Percentiles rank a stretch among this genome's conserved stretches.
Conservation (phyloP, 768 basidiomycete species). For the Podaxis rugospora region DNA sequence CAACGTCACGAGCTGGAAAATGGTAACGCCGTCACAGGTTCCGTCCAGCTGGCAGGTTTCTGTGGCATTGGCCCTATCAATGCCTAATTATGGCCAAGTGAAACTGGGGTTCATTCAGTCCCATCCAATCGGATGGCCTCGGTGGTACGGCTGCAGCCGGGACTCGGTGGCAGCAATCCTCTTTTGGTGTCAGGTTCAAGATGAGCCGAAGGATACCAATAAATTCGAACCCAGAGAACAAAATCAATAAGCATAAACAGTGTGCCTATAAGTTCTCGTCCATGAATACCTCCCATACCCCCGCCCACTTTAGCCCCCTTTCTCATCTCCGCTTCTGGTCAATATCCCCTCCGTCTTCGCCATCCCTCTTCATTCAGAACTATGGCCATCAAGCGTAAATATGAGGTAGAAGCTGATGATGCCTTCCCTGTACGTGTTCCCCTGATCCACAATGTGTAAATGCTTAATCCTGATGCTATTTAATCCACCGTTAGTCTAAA, state of each 20-base stretch:
- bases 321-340: constrained; percentile 16
- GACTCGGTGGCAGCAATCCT: constrained; percentile 14
- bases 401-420: constrained; percentile 55
- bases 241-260: constrained; percentile 22
- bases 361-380: constrained; percentile 4
- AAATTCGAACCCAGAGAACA: constrained; percentile 14
- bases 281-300: constrained; percentile 2
- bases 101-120: constrained; percentile 24
- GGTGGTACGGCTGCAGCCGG: constrained; percentile 16
- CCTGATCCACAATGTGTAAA: constrained; percentile 7
- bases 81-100: constrained; percentile 8
- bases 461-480: constrained; percentile 20
- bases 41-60: background rate
- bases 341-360: constrained; percentile 12
- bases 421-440: constrained; percentile 39
- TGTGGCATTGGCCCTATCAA: background rate
- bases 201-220: constrained; percentile 12
- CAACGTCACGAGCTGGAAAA: constrained; percentile 4
- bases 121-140: constrained; percentile 23
- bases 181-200: background rate
- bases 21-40: constrained; percentile 1
- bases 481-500: constrained; percentile 35
- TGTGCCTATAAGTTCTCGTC: constrained; percentile 23
- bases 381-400: constrained; percentile 79
- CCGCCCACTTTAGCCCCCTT: constrained; percentile 13